Evolutionary conservation across 192 early-diverging fungal genomes (phyloP).

Genomic region (Phycomyces blakesleeanus): DNA sequence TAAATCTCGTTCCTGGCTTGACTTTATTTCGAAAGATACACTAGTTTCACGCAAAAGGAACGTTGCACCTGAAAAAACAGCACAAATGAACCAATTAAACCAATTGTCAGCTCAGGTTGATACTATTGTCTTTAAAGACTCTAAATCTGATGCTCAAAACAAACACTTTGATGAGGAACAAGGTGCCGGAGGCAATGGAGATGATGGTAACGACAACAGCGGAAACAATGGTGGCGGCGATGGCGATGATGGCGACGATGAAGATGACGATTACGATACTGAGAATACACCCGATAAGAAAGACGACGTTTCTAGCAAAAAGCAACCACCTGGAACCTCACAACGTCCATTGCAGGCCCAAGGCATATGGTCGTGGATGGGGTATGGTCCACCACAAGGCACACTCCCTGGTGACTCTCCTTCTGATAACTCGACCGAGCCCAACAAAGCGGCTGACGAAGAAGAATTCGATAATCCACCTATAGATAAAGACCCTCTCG

Average conservation of each 20-base stretch:
- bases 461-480: too few species aligned
- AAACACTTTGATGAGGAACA: too few species aligned
- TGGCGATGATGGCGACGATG: background rate
- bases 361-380: conserved; percentile 14
- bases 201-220: background rate
- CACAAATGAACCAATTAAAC: too few species aligned
- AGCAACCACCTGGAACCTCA: background rate
- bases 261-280: background rate
- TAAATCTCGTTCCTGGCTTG: too few species aligned
- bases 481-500: too few species aligned
- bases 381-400: background rate
- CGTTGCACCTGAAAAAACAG: too few species aligned
- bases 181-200: too few species aligned
- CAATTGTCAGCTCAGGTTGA: too few species aligned
- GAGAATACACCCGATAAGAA: background rate
- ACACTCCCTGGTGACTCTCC: background rate
- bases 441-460: background rate
- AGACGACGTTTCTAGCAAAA: background rate
- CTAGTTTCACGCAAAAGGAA: too few species aligned
- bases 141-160: too few species aligned
- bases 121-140: too few species aligned
- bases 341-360: background rate
- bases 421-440: background rate
- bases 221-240: background rate
- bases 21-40: too few species aligned